These are phyloP conservation scores for Cutaneotrichosporon cutaneum DNA, from an alignment of 1,284 basidiomycete genomes.

Conservation along the genomic window DNA sequence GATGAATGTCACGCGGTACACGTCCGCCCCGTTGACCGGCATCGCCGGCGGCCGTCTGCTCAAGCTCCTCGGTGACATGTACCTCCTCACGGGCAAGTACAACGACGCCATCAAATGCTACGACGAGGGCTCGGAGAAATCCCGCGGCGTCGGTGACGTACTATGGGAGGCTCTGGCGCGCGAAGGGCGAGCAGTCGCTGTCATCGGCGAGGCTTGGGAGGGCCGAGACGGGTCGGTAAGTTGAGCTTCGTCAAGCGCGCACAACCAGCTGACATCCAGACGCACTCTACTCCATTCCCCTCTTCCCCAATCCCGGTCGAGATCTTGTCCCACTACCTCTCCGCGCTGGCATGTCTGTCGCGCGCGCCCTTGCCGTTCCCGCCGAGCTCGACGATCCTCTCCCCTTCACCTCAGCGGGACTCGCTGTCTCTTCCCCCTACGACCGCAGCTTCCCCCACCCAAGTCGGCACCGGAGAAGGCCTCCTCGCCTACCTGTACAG, in stretches of 20 bases:
- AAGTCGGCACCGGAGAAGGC: constrained; percentile 44
- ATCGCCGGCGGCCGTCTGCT: constrained; percentile 60
- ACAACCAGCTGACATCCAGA: constrained; percentile 23
- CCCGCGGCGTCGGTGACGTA: constrained; percentile 69
- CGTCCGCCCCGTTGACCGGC: constrained; percentile 38
- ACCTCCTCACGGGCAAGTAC: constrained; percentile 74
- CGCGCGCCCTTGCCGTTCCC: constrained; percentile 44
- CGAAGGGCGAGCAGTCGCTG: constrained; percentile 75
- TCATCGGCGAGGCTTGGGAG: constrained; percentile 79
- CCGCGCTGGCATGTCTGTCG: constrained; percentile 37
- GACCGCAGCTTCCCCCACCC: constrained; percentile 10
- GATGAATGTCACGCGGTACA: constrained; percentile 30
- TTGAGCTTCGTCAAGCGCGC: background rate
- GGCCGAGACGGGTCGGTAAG: constrained; percentile 64
- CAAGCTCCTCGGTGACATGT: constrained; percentile 86
- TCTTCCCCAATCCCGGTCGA: constrained; percentile 45
- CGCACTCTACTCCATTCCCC: constrained; percentile 40
- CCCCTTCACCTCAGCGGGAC: constrained; percentile 38
- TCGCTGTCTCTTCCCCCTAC: constrained; percentile 32
- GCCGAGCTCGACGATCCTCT: constrained; percentile 33
- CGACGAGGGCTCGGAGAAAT: constrained; percentile 71
- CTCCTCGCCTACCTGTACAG: constrained; percentile 50
- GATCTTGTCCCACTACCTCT: constrained; percentile 45
- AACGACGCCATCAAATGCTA: constrained; percentile 81
- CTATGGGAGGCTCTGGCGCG: constrained; percentile 83